phyloP scores from a whole-genome alignment of 768 basidiomycete genomes.

The Macrolepiota dolichaula region DNA sequence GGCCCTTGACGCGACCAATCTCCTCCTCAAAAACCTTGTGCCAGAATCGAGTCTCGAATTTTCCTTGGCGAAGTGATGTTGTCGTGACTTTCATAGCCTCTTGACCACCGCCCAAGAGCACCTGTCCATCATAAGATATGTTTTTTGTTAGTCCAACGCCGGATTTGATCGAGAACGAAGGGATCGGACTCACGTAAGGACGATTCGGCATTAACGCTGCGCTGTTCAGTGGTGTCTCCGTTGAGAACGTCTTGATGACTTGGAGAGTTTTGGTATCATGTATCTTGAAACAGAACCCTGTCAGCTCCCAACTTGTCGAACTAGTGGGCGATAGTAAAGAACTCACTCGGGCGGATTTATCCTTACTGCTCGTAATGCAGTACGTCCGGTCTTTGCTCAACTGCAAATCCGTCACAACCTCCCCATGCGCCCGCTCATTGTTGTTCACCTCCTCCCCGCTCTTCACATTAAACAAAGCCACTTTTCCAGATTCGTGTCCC shows the following conservation, averaged over 20 bases:
- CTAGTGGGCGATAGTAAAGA: neutral
- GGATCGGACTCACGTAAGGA: slow-evolving; percentile 64
- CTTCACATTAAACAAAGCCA: slow-evolving; percentile 87
- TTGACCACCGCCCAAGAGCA: slow-evolving; percentile 94
- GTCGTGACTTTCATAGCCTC: slow-evolving; percentile 98
- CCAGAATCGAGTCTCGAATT: slow-evolving; percentile 98
- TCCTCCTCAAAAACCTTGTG: slow-evolving; percentile 97
- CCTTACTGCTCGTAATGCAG: slow-evolving; percentile 95
- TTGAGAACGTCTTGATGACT: slow-evolving; percentile 90
- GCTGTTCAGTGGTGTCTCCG: slow-evolving; percentile 94
- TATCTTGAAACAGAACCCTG: slow-evolving; percentile 42
- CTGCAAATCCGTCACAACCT: slow-evolving; percentile 90
- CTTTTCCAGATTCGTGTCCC: slow-evolving; percentile 95
- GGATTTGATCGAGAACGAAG: neutral
- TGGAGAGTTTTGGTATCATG: slow-evolving; percentile 86
- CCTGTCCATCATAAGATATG: slow-evolving; percentile 35
- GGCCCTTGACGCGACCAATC: slow-evolving; percentile 94
- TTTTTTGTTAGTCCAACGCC: neutral
- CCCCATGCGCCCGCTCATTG: slow-evolving; percentile 88
- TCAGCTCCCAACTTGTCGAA: neutral
- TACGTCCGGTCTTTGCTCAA: slow-evolving; percentile 87
- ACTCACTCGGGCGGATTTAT: slow-evolving; percentile 90
- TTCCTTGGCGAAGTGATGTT: slow-evolving; percentile 89
- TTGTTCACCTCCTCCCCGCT: slow-evolving; percentile 78
- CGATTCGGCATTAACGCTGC: slow-evolving; percentile 80